Evolutionary conservation across 2,329 filamentous ascomycete species (phyloP), one percentile per base, ranked within the genome.

Genomic region (Clonostachys sp.): DNA sequence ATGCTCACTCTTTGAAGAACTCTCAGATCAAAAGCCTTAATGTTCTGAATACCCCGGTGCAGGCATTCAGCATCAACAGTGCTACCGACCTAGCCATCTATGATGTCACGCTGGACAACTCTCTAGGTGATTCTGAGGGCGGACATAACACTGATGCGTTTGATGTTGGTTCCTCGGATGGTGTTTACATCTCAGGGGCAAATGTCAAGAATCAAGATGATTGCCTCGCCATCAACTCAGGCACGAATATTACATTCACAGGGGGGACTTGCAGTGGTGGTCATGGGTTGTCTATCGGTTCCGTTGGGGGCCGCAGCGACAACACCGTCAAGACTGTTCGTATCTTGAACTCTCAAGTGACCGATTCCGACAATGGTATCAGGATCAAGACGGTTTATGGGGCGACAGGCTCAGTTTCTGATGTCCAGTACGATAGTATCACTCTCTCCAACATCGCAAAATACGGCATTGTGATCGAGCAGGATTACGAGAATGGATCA

Each of bases 161-260:
- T 53, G 78, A 83, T 48, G 70, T 83, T 44, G 74, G 75, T 45
- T 66, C 60, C 36, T 78, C 72, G 35, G 66, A 57, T 20, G 68
- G 68, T 39, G 67, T 83, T 18, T 71, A 66, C 49, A 81, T 83
- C 51, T 67, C 66, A n/a, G 73, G 72, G 35, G 75, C 77, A 38
- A 70, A 66, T 34, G 69, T 83, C 47, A 72, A 78, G 58, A 83
- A 83, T 66, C 80, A 83, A 63, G 80, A 83, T 49, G 80, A 83
- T 57, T 83, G 80, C 54, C 66, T 83, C 8, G 78, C 80, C 30
- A 58, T 79, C 51, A 83, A 81, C 65, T 79, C 74, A 3, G 74
- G 73, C 2, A 68, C 62, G 20, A 63, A 73, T 55, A 75, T 77
- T 51, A 68, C 64, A 44, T 74, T 77, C 60, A 69, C 61, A 18